Conservation (phyloP, 805 yeast species). For the Grigorovia transvaalensis region DNA sequence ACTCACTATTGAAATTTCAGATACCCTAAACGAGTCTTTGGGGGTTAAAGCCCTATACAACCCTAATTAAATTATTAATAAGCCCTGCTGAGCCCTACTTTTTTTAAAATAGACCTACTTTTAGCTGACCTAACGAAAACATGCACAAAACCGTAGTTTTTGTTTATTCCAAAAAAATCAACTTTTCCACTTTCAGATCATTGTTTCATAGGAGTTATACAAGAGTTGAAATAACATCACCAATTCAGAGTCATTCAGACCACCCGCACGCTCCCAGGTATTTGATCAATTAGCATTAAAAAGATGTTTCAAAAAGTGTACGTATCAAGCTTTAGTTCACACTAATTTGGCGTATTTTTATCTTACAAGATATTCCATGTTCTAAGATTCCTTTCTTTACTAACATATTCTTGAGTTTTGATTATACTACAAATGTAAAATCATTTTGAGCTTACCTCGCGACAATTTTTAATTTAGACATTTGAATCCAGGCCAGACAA, state of each 20-base stretch:
- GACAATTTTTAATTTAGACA: conserved; percentile 19
- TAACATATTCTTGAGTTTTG: not conserved
- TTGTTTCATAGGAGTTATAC: not conserved
- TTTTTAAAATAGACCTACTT: no score
- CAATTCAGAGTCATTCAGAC: no score
- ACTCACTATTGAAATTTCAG: no score
- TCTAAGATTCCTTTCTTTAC: not conserved
- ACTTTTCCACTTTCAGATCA: not conserved
- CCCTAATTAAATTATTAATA: not conserved
- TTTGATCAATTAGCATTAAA: no score
- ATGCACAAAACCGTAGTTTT: not conserved
- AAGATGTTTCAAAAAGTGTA: not conserved
- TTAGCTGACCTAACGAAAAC: not conserved
- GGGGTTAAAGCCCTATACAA: not conserved
- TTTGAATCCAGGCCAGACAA: conserved; percentile 37
- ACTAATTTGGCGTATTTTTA: no score
- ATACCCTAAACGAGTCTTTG: not conserved
- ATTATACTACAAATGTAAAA: no score
- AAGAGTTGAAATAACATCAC: no score
- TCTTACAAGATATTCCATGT: no score
- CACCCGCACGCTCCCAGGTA: no score
- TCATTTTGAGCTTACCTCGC: no score
- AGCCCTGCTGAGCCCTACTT: not conserved
- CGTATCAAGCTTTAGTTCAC: not conserved
- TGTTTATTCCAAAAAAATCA: not conserved